phyloP scores from a whole-genome alignment of 805 yeast species.

The Yamadazyma akitaensis region DNA sequence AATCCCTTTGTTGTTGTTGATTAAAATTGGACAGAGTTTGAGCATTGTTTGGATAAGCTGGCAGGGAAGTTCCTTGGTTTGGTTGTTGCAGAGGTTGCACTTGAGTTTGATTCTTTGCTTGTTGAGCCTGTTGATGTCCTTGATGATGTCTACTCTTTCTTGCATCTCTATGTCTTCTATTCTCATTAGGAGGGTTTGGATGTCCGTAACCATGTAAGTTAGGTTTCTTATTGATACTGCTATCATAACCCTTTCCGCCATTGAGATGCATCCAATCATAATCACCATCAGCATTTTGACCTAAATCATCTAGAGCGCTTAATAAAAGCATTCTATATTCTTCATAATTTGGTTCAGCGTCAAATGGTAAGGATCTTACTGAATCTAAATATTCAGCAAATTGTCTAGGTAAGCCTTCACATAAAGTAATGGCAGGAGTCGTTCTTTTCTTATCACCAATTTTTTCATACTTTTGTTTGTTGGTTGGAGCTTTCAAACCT shows the following conservation, averaged over 20 bases:
- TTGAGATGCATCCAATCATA: constrained; percentile 98
- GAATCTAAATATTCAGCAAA: constrained; percentile 87
- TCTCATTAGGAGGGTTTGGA: constrained; percentile 70
- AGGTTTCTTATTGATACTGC: constrained; percentile 83
- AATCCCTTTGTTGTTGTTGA: constrained; percentile 31
- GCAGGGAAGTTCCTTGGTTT: not conserved
- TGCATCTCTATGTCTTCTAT: constrained; percentile 45
- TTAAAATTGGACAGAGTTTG: constrained; percentile 16
- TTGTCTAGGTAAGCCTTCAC: constrained; percentile 87
- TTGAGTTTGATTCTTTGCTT: constrained; percentile 6
- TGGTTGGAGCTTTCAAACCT: constrained; percentile 96
- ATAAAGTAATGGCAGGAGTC: constrained; percentile 80
- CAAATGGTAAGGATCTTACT: constrained; percentile 86
- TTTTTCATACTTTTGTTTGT: constrained; percentile 95
- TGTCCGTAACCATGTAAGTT: constrained; percentile 95
- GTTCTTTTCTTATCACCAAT: constrained; percentile 95
- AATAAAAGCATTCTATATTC: constrained; percentile 61
- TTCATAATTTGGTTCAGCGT: constrained; percentile 92
- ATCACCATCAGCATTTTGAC: constrained; percentile 72
- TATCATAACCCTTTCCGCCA: constrained; percentile 96
- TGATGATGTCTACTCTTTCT: constrained; percentile 40
- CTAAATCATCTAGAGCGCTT: constrained; percentile 54
- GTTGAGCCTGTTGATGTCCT: constrained; percentile 2
- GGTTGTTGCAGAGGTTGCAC: constrained; percentile 10
- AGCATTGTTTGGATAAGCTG: constrained; percentile 3